Conservation (phyloP, 352 stramenopile genomes). For the Phytopythium sindhum region DNA sequence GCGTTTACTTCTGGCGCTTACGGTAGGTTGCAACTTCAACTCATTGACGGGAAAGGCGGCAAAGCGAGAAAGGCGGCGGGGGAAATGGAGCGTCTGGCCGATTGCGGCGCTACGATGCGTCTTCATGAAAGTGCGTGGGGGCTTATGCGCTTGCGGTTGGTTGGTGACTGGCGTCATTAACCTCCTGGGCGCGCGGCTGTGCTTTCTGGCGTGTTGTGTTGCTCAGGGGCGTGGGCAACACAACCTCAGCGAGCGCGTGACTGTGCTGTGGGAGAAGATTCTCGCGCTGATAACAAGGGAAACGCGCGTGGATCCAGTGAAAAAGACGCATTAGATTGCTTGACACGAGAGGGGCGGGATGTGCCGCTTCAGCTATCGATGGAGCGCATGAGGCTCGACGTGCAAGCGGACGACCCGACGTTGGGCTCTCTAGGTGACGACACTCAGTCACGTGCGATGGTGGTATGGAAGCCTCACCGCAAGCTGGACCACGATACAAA, state of each 20-base stretch:
- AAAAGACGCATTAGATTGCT: background rate
- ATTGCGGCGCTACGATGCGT: background rate
- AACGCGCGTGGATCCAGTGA: too few species aligned
- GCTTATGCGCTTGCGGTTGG: background rate
- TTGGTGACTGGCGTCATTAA: background rate
- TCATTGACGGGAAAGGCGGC: background rate
- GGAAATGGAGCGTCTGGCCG: background rate
- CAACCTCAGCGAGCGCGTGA: too few species aligned
- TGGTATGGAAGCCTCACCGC: background rate
- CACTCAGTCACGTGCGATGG: background rate
- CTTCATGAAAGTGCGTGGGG: background rate
- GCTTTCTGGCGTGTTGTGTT: too few species aligned
- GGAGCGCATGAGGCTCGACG: background rate
- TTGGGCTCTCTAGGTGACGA: background rate
- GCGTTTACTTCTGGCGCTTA: background rate
- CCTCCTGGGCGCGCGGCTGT: background rate
- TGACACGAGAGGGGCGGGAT: background rate
- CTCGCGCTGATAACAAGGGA: too few species aligned
- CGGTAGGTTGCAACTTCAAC: constrained; percentile 6
- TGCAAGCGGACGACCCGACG: background rate
- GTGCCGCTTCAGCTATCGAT: background rate
- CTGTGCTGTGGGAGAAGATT: too few species aligned
- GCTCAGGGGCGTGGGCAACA: too few species aligned
- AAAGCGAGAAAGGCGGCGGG: background rate
- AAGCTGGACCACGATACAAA: background rate